Evolutionary conservation across 495 filamentous ascomycete genomes (phyloP), one percentile per base, ranked within the genome.

Genomic region (Haplographium delicatum): DNA sequence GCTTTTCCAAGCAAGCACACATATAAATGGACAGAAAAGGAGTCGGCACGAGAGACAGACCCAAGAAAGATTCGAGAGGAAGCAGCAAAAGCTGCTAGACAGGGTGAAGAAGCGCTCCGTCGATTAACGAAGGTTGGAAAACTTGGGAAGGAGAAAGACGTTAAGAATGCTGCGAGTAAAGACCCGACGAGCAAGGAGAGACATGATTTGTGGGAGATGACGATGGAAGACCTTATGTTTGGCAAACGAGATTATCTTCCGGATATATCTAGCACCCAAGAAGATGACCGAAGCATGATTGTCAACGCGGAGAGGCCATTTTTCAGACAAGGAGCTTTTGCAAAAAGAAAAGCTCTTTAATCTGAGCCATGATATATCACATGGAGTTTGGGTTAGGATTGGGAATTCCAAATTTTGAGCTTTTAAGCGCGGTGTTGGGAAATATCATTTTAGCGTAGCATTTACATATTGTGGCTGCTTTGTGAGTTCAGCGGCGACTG

Each of bases 1-100:
- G 62, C 75, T 18, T 82, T 88, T 31, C 86, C 86, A 6, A 80
- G 81, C 54, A 79, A 76, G 60, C 86, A 91, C 63, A 86, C 86
- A 11, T 91, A 84, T 64, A 76, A 79, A 54, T 67, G 74, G 26
- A 88, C 85, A 1, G 72, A 82, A 2, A 79, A 86, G 8, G 85
- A 78, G 53, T 76, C 81, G 0, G 71, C 77, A 37, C 74, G 85
- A 38, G 82, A 86, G 41, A 76, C 68, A 19, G 85, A 90, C 62
- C 81, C 85, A 1, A 70, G 84, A 37, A 80, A 78, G 61, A 83
- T 90, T 44, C 72, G 86, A 11, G 86, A 90, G 62, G 75, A 71
- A 22, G 85, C 85, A 3, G 85, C 84, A 3, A 78, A 85, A 62
- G 82, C 88, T 57, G 85, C 86, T 18, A 71, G 86, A 24, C 67